Conservation (phyloP, 768 basidiomycete genomes). For the Auricularia sp. region DNA sequence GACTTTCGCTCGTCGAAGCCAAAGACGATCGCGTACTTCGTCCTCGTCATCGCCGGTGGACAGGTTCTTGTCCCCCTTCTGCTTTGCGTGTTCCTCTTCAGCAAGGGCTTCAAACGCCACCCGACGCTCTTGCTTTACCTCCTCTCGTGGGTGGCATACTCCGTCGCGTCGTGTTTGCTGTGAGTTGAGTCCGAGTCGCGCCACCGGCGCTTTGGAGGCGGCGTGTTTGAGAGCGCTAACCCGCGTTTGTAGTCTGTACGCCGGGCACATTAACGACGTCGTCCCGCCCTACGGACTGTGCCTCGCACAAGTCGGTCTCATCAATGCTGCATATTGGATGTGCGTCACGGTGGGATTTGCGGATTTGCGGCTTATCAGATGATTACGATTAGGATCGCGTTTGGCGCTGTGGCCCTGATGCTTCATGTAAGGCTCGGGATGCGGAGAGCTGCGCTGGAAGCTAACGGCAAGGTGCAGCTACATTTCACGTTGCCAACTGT, state of each 20-base stretch:
- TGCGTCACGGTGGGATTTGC: not conserved
- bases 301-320: not conserved
- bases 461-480: not conserved
- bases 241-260: not conserved
- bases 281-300: not conserved
- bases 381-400: not conserved
- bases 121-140: not conserved
- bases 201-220: not conserved
- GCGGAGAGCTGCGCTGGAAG: no score
- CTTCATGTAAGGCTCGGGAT: not conserved
- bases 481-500: not conserved
- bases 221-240: not conserved
- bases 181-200: not conserved
- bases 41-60: not conserved
- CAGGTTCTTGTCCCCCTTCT: not conserved
- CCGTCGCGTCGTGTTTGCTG: not conserved
- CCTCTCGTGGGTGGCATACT: not conserved
- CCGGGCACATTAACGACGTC: not conserved
- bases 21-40: not conserved
- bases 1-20: not conserved
- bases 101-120: not conserved
- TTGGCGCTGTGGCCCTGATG: not conserved
- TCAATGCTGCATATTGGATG: not conserved
- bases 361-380: not conserved
- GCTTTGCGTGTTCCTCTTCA: not conserved